Evolutionary conservation across 306 rosid genomes (phyloP).

Genomic region (Vicia sativa): DNA sequence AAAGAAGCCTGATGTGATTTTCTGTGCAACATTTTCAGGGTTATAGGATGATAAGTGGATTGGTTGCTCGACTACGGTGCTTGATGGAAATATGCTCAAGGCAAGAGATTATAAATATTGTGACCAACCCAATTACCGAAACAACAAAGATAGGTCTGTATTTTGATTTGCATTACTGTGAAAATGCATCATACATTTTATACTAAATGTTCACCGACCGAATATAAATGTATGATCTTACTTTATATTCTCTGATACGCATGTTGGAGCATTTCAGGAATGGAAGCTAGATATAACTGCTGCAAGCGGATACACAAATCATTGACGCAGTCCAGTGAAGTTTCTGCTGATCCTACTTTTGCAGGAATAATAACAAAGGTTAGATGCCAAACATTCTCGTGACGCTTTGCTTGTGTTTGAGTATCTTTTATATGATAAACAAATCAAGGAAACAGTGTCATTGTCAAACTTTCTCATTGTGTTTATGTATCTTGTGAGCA

Average conservation of each 20-base stretch:
- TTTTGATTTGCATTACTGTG: constrained; percentile 31
- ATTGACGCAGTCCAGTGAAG: constrained; percentile 54
- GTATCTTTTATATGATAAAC: constrained; percentile 4
- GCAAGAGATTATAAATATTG: constrained; percentile 68
- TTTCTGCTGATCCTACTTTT: constrained; percentile 57
- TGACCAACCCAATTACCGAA: constrained; percentile 64
- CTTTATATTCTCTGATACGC: constrained; percentile 1
- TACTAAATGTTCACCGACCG: not conserved
- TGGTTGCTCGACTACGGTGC: constrained; percentile 87
- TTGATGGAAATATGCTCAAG: constrained; percentile 85
- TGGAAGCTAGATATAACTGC: constrained; percentile 88
- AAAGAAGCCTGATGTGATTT: constrained; percentile 27
- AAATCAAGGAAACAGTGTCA: constrained; percentile 19
- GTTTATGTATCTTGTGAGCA: constrained; percentile 45
- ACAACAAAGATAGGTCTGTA: constrained; percentile 74
- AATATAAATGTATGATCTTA: not conserved
- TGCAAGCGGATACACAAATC: constrained; percentile 70
- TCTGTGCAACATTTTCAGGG: constrained; percentile 55
- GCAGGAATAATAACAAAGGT: constrained; percentile 70
- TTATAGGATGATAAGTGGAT: constrained; percentile 73
- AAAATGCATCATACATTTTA: not conserved
- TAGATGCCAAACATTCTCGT: constrained; percentile 33
- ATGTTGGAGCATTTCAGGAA: constrained; percentile 53
- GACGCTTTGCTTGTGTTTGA: constrained; percentile 2
- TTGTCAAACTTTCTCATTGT: not conserved